Conservation (phyloP, 768 basidiomycete species). For the Antrodiella citrinella region DNA sequence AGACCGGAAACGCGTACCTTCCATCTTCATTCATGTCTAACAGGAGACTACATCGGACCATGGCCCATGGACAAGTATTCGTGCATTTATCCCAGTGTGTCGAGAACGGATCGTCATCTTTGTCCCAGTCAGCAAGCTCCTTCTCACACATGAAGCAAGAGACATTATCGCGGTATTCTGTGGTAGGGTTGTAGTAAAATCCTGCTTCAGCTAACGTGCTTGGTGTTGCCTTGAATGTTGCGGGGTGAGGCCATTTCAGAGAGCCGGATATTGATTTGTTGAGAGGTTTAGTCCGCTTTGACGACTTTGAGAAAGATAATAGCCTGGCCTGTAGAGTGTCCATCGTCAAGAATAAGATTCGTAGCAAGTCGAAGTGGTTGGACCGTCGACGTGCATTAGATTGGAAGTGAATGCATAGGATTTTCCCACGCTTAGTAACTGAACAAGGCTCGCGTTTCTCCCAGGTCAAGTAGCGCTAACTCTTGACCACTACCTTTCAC, state of each 20-base stretch:
- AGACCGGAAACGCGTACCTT: slow-evolving; percentile 33
- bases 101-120: slow-evolving; percentile 75
- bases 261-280: slow-evolving; percentile 38
- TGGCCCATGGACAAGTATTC: slow-evolving; percentile 71
- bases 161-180: slow-evolving; percentile 65
- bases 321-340: slow-evolving; percentile 34
- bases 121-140: slow-evolving; percentile 78
- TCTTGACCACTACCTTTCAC: no score
- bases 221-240: slow-evolving; percentile 59
- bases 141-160: slow-evolving; percentile 82
- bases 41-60: slow-evolving; percentile 61
- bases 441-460: no score
- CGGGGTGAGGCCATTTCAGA: slow-evolving; percentile 73
- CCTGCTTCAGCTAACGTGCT: slow-evolving; percentile 78
- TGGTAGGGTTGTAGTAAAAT: slow-evolving; percentile 73
- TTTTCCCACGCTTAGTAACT: no score
- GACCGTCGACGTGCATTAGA: no score
- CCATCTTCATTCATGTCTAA: slow-evolving; percentile 50
- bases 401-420: no score
- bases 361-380: no score
- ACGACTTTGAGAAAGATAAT: slow-evolving; percentile 54
- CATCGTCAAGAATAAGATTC: slow-evolving; percentile 12
- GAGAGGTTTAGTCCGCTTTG: slow-evolving; percentile 45
- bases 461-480: no score
- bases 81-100: slow-evolving; percentile 73